These are phyloP conservation scores for Microdochium bolleyi DNA, from an alignment of 2,329 filamentous ascomycete genomes.

Conservation along the genomic window DNA sequence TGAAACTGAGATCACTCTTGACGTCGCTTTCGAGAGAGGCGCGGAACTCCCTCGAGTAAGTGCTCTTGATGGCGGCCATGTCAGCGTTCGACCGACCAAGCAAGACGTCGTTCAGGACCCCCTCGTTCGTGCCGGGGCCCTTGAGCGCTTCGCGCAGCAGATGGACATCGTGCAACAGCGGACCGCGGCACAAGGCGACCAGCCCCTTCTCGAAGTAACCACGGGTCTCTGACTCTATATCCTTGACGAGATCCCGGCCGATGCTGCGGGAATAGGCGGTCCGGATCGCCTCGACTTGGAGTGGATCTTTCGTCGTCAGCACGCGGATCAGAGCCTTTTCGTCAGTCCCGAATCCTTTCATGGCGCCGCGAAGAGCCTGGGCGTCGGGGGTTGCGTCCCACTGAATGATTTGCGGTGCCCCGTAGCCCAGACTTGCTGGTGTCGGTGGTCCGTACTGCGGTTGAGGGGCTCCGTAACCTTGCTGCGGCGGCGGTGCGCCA, in stretches of 20 bases:
- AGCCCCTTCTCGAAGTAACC: slow-evolving; percentile 69
- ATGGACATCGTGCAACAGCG: slow-evolving; percentile 67
- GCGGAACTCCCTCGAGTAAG: slow-evolving; percentile 62
- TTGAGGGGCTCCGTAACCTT: slow-evolving; percentile 24
- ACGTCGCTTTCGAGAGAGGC: slow-evolving; percentile 64
- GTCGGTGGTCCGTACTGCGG: slow-evolving; percentile 23
- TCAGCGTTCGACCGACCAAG: slow-evolving; percentile 81
- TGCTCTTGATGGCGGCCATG: slow-evolving; percentile 73
- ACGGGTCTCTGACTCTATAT: slow-evolving; percentile 71
- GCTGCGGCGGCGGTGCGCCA: slow-evolving; percentile 17
- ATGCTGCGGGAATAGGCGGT: slow-evolving; percentile 57
- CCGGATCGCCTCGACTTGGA: slow-evolving; percentile 65
- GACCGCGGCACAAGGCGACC: slow-evolving; percentile 68
- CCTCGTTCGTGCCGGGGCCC: slow-evolving; percentile 80
- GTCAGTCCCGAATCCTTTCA: slow-evolving; percentile 92
- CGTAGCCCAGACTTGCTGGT: slow-evolving; percentile 54
- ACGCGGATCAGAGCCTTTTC: slow-evolving; percentile 67
- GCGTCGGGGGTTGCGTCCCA: slow-evolving; percentile 64
- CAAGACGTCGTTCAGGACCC: slow-evolving; percentile 77
- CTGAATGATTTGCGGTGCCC: slow-evolving; percentile 58
- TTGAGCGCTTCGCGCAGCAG: slow-evolving; percentile 64
- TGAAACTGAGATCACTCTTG: slow-evolving; percentile 71
- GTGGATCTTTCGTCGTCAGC: slow-evolving; percentile 65
- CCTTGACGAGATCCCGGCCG: slow-evolving; percentile 61
- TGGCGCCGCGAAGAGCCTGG: slow-evolving; percentile 66